These are phyloP conservation scores for Backusella morwellensis DNA, from an alignment of 192 early-diverging fungal genomes.

Conservation along the genomic window DNA sequence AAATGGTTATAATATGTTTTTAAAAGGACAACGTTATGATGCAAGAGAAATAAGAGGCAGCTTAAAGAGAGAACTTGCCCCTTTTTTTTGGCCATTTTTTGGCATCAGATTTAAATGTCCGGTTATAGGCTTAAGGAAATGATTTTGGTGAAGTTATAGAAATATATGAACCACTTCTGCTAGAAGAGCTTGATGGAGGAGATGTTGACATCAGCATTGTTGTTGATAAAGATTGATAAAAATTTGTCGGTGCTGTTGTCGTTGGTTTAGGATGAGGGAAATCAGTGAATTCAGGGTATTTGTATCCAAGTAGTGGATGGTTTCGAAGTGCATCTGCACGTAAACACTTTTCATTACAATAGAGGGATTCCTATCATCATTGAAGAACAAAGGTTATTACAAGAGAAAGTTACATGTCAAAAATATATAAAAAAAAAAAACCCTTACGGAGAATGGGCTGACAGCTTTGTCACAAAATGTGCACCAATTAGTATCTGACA, in stretches of 20 bases:
- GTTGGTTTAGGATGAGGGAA: slow-evolving; percentile 29
- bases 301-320: slow-evolving; percentile 35
- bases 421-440: background rate
- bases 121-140: background rate
- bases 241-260: background rate
- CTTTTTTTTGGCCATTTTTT: background rate
- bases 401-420: background rate
- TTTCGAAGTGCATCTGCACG: slow-evolving; percentile 31
- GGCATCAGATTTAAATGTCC: background rate
- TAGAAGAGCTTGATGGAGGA: background rate
- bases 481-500: slow-evolving; percentile 37
- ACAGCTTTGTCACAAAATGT: slow-evolving; percentile 33
- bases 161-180: background rate
- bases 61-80: background rate
- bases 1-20: background rate
- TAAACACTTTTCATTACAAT: slow-evolving; percentile 35
- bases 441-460: slow-evolving; percentile 26
- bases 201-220: background rate
- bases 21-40: background rate
- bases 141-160: background rate
- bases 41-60: background rate
- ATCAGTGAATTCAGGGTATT: slow-evolving; percentile 32
- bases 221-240: background rate
- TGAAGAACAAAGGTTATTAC: background rate
- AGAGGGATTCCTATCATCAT: slow-evolving; percentile 30